Base-by-base conservation (phyloP, 202 grass and related monocot species). In the Setaria italica region DNA sequence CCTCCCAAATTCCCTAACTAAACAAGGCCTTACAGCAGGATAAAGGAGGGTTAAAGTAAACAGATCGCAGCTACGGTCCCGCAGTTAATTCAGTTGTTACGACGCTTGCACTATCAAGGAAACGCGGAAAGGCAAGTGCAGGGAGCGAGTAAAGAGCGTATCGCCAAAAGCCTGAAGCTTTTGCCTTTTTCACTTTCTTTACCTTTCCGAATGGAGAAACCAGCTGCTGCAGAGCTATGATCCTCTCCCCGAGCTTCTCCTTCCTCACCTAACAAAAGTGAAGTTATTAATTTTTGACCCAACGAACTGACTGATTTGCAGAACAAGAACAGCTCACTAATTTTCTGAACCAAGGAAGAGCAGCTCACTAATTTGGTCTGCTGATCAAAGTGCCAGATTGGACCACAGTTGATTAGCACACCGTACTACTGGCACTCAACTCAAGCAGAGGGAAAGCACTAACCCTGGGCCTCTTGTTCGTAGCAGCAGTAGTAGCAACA, bases 141-240 rank as follows among this genome's bases (percentile, higher is more conserved):
- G 60, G 7, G 42, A 34, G 49, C 68, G 1, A 72, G 47, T 59
- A 77, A 87, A 88, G 85, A 66, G 72, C 82, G 56, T 72, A 85
- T 91, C 81, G 77, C 71, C 85, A 90, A 83, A 87, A 87, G 88
- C 67, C 72, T 77, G 56, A 72, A 67, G 46, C 54, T 30, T 39
- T 47, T 50, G 11, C 45, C 25, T 37, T 64, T 64, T 67, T 35
- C 46, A 62, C 65, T 80, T 67, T 63, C 80, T 25, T 90, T 77
- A 99, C 97, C 97, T 99, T 99, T 59, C 97, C 97, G 72, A 99
- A 97, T 25, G 97, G 97, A 88, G 97, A 99, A 60, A 99, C 97
- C 30, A 99, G 88, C 74, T 94, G 97, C 85, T 99, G 97, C 90
- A 99, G 91, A 48, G 97, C 97, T 78, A 94, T 80, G 83, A 99